These are phyloP conservation scores for Calonectria crousiana DNA, from an alignment of 2,329 filamentous ascomycete species.

Conservation along the genomic window DNA sequence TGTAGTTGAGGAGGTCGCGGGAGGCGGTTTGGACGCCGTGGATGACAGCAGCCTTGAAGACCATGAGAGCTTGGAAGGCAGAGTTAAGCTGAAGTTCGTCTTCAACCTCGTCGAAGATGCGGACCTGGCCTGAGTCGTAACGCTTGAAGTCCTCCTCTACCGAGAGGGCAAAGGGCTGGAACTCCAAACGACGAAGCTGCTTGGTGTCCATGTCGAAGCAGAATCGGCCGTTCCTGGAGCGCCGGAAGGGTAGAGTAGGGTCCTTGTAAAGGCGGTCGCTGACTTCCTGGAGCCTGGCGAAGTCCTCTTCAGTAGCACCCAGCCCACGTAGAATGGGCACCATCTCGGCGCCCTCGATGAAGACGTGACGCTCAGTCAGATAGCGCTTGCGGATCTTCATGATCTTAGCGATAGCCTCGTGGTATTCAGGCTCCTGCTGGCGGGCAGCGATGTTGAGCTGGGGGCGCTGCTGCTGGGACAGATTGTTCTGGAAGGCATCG, in stretches of 20 bases:
- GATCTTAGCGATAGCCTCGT: slow-evolving; percentile 36
- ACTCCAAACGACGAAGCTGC: slow-evolving; percentile 41
- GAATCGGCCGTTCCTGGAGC: slow-evolving; percentile 40
- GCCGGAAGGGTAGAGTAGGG: slow-evolving; percentile 43
- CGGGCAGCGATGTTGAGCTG: slow-evolving; percentile 14
- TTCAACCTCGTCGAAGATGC: slow-evolving; percentile 44
- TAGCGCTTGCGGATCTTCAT: slow-evolving; percentile 38
- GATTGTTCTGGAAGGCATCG: background rate
- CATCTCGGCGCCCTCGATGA: slow-evolving; percentile 41
- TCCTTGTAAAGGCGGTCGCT: slow-evolving; percentile 39
- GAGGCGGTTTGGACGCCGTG: slow-evolving; percentile 35
- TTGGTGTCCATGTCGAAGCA: slow-evolving; percentile 39
- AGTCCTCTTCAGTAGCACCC: slow-evolving; percentile 43
- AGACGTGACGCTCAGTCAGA: slow-evolving; percentile 38
- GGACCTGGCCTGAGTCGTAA: slow-evolving; percentile 42
- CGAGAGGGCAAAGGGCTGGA: slow-evolving; percentile 43
- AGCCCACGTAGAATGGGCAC: slow-evolving; percentile 36
- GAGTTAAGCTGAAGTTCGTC: slow-evolving; percentile 45
- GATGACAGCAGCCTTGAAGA: slow-evolving; percentile 45
- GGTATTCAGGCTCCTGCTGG: slow-evolving; percentile 31
- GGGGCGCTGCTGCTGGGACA: background rate
- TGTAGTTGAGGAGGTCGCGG: slow-evolving; percentile 42
- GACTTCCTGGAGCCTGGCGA: slow-evolving; percentile 34
- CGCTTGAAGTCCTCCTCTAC: slow-evolving; percentile 45
- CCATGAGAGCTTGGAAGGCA: slow-evolving; percentile 44